Percentiles rank a stretch among this genome's conserved stretches.
phyloP scores from a whole-genome alignment of 1,284 basidiomycete species.

The Apiotrichum sp. region DNA sequence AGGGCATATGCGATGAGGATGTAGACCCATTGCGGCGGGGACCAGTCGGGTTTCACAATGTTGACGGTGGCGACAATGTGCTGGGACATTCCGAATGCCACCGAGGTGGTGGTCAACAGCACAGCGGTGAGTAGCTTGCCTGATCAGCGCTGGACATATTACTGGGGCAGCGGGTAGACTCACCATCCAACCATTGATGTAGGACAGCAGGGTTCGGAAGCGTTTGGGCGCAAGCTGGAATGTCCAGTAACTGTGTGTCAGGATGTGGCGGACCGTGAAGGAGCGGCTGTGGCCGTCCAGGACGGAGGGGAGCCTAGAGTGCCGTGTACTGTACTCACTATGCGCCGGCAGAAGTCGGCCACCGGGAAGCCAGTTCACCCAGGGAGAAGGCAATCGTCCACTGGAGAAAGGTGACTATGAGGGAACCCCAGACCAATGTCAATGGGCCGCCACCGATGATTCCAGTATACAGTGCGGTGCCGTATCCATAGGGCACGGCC shows the following conservation, averaged over 20 bases:
- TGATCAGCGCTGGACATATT: too few species aligned
- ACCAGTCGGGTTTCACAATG: slow-evolving; percentile 12
- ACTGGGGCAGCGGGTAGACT: neutral
- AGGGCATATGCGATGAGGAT: slow-evolving; percentile 12
- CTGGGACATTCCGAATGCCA: slow-evolving; percentile 13
- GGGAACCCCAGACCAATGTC: slow-evolving; percentile 12
- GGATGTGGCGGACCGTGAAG: neutral
- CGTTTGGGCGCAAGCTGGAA: slow-evolving; percentile 14
- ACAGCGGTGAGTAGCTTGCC: slow-evolving; percentile 10
- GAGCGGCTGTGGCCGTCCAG: neutral
- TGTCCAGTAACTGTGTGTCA: slow-evolving; percentile 11
- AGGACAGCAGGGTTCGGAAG: slow-evolving; percentile 9
- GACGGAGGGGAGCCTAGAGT: too few species aligned
- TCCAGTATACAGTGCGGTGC: slow-evolving; percentile 3
- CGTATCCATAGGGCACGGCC: slow-evolving; percentile 13
- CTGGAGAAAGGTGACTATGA: slow-evolving; percentile 11
- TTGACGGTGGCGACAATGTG: slow-evolving; percentile 15
- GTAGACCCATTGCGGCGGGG: slow-evolving; percentile 10
- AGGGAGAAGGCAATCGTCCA: slow-evolving; percentile 10
- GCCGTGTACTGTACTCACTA: too few species aligned
- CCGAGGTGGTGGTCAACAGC: slow-evolving; percentile 8
- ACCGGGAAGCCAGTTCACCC: slow-evolving; percentile 12
- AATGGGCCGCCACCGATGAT: slow-evolving; percentile 13
- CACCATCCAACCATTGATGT: slow-evolving; percentile 16
- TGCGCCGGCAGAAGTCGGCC: slow-evolving; percentile 14